Conservation (phyloP, 768 basidiomycete species). For the Rhizopogon rudus region DNA sequence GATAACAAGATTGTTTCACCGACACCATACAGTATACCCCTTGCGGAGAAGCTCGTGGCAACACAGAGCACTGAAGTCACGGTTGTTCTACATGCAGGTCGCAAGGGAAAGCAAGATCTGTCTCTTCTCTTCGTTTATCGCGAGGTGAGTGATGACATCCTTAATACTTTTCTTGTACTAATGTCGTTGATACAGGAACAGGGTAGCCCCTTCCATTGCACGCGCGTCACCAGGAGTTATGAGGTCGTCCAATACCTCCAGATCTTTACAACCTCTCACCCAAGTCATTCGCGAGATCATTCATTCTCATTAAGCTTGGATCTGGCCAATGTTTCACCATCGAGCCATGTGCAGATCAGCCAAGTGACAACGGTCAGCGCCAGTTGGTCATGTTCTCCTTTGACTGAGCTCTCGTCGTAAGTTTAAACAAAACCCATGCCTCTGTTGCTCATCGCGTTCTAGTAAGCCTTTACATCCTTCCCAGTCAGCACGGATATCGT, state of each 20-base stretch:
- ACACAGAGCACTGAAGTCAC: constrained; percentile 48
- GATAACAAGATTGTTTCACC: constrained; percentile 48
- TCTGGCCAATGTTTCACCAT: constrained; percentile 45
- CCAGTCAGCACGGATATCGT: constrained; percentile 42
- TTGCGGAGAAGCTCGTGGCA: constrained; percentile 35
- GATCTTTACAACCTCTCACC: constrained; percentile 44
- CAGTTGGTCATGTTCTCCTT: constrained; percentile 51
- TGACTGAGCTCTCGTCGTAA: constrained; percentile 37
- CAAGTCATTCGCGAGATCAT: constrained; percentile 43
- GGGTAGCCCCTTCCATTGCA: constrained; percentile 49
- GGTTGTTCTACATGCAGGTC: constrained; percentile 49
- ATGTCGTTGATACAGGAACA: constrained; percentile 34
- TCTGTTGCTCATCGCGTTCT: constrained; percentile 8
- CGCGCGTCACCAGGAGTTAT: constrained; percentile 48
- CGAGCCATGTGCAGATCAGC: constrained; percentile 39
- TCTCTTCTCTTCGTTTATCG: constrained; percentile 64
- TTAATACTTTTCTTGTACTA: not conserved
- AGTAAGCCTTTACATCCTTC: constrained; percentile 42
- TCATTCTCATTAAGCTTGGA: constrained; percentile 52
- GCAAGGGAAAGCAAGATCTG: constrained; percentile 45
- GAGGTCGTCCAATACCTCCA: constrained; percentile 59
- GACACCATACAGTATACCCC: constrained; percentile 42
- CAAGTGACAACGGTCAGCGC: constrained; percentile 67
- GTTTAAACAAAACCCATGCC: constrained; percentile 18
- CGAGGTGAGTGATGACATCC: constrained; percentile 36